These are phyloP conservation scores for Tilletia horrida DNA, from an alignment of 1,284 basidiomycete species.

Conservation along the genomic window DNA sequence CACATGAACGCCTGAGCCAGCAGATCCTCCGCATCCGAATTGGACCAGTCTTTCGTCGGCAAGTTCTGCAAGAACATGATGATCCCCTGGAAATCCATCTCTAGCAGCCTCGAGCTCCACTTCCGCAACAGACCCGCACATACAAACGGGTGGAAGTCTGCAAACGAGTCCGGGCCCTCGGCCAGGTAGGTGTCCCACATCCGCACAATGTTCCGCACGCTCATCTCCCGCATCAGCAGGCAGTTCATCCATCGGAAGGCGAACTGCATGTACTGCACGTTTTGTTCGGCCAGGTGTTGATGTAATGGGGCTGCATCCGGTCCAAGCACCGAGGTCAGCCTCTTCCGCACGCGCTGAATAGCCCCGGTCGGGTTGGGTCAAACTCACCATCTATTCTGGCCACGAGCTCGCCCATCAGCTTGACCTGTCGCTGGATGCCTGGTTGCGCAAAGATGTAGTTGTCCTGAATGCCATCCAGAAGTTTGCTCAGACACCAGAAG, in stretches of 20 bases:
- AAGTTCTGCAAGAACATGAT: slow-evolving; percentile 98
- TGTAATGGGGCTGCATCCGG: slow-evolving; percentile 49
- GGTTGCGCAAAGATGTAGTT: slow-evolving; percentile 54
- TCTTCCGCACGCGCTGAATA: too few species aligned
- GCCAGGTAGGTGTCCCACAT: slow-evolving; percentile 55
- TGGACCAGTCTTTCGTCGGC: slow-evolving; percentile 90
- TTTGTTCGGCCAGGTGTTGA: slow-evolving; percentile 46
- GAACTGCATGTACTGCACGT: slow-evolving; percentile 55
- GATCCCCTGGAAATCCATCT: slow-evolving; percentile 67
- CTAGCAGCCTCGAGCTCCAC: slow-evolving; percentile 44
- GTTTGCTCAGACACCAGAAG: slow-evolving; percentile 53
- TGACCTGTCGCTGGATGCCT: slow-evolving; percentile 51
- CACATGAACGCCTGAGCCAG: slow-evolving; percentile 88
- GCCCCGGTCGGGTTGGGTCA: too few species aligned
- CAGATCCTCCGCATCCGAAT: slow-evolving; percentile 90
- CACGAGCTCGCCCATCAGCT: slow-evolving; percentile 46
- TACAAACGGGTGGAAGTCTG: slow-evolving; percentile 53
- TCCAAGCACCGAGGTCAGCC: too few species aligned
- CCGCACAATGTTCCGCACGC: slow-evolving; percentile 51
- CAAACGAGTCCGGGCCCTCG: slow-evolving; percentile 52
- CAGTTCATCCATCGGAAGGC: slow-evolving; percentile 56
- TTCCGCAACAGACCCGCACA: slow-evolving; percentile 52
- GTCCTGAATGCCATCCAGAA: slow-evolving; percentile 54
- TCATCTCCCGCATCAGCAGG: slow-evolving; percentile 55
- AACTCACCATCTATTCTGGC: slow-evolving; percentile 47